Evolutionary conservation across 148 eudicot species (phyloP).

Genomic region (Nepenthes gracilis): DNA sequence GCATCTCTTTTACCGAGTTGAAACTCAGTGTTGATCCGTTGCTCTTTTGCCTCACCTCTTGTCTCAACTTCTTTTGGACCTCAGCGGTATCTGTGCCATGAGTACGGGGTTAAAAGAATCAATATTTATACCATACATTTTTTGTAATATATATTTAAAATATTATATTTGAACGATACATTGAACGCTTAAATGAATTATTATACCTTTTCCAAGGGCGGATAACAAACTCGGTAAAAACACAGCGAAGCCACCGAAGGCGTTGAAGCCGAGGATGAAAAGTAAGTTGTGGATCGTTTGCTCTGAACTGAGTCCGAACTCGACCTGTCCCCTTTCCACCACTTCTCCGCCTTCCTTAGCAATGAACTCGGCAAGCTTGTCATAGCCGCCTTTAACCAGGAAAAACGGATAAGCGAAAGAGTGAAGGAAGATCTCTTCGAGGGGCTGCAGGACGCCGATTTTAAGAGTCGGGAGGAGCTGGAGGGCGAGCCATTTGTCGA

Average conservation of each 20-base stretch:
- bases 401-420: conserved; percentile 64
- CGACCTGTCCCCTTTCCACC: conserved; percentile 26
- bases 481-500: conserved; percentile 68
- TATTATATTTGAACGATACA: too few species aligned
- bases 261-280: conserved; percentile 74
- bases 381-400: conserved; percentile 57
- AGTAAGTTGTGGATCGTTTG: conserved; percentile 62
- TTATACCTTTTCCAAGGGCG: conserved; percentile 15
- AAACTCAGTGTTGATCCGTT: conserved; percentile 20
- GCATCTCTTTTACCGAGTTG: conserved; percentile 38
- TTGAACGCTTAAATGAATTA: too few species aligned
- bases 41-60: conserved; percentile 44
- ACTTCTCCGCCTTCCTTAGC: conserved; percentile 42
- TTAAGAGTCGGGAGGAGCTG: conserved; percentile 55
- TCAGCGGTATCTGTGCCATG: conserved; percentile 14
- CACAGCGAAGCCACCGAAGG: conserved; percentile 58
- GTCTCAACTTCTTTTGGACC: conserved; percentile 31
- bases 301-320: conserved; percentile 43
- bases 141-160: too few species aligned
- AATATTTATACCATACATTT: background rate
- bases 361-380: conserved; percentile 43
- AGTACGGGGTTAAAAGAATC: background rate
- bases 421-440: conserved; percentile 70
- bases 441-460: conserved; percentile 47
- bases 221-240: conserved; percentile 33